Evolutionary conservation across 2,329 filamentous ascomycete species (phyloP), one percentile per base, ranked within the genome.

Genomic region (Verticillium longisporum): DNA sequence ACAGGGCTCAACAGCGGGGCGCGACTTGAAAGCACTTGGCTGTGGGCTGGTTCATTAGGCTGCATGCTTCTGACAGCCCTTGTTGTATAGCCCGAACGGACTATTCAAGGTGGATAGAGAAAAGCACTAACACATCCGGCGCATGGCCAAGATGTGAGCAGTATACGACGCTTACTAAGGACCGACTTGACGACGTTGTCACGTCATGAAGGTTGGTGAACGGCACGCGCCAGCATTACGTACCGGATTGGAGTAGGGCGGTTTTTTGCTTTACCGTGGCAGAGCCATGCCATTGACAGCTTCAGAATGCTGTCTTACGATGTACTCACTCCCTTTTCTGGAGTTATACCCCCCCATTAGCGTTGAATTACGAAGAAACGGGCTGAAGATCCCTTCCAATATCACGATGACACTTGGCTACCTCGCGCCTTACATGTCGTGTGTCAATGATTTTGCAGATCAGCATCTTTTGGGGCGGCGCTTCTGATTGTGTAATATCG

Each of bases 1-100:
- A 65, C 63, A 18, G 61, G 59, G 9, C 62, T 59, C 15, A 65
- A 60, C 41, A 60, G 57, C 21, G 63, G 57, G 10, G 55, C 60
- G n/a, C 60, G 54, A 31, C 60, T 64, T 33, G 32, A 33, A 21
- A 56, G 55, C 34, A 6, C 32, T 41, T 14, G 14, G 58, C 34
- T 61, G 54, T 57, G 33, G 13, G 41, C 50, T 21, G 53, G 38
- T 18, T 63, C 63, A 26, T 36, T 63, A 56, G 58, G 62, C 38
- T 60, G 55, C 58, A 53, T 62, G 55, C 21, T 55, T 5, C 36
- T 60, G 6, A 60, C 58, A 11, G 31, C 55, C 11, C 7, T 38
- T 7, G 34, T 38, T 7, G 6, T 57, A 14, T 57, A 38, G 26
- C 13, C 18, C 7, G 18, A 13, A 10, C n/a, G 11, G 6, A 33